Conservation (phyloP, 2,329 filamentous ascomycete species). For the Xylariaceae sp. region DNA sequence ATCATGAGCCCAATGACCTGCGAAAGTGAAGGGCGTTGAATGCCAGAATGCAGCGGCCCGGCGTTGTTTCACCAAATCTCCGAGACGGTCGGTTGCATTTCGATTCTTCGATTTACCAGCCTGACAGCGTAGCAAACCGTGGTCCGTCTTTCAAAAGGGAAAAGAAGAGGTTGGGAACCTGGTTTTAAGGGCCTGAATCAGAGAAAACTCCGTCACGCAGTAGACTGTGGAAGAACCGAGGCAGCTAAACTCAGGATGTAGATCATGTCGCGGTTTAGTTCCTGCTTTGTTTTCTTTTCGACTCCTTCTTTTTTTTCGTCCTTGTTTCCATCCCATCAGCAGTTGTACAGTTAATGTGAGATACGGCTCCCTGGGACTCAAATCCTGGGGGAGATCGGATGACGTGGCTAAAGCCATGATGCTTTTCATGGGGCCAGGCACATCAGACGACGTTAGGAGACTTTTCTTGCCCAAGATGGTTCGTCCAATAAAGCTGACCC, state of each 20-base stretch:
- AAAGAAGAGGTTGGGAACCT: background rate
- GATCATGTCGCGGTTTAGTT: too few relatives aligned
- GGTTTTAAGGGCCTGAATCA: background rate
- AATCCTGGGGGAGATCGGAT: constrained; percentile 23
- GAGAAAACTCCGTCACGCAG: background rate
- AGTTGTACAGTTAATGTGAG: too few relatives aligned
- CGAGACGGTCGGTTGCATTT: constrained; percentile 27
- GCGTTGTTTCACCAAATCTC: constrained; percentile 27
- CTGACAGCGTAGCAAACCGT: background rate
- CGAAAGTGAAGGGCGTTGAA: background rate
- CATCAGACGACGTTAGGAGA: background rate
- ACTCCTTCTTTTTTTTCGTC: too few relatives aligned
- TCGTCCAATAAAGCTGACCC: constrained; percentile 13
- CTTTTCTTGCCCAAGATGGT: constrained; percentile 15
- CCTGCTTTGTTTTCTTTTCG: too few relatives aligned
- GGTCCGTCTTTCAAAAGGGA: background rate
- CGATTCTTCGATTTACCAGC: constrained; percentile 16
- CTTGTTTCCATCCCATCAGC: too few relatives aligned
- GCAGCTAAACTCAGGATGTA: too few relatives aligned
- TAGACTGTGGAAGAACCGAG: too few relatives aligned
- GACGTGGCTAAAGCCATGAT: constrained; percentile 25
- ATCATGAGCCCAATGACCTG: constrained; percentile 6
- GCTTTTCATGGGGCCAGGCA: background rate
- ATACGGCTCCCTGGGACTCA: background rate
- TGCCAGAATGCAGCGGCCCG: constrained; percentile 21